phyloP scores from a whole-genome alignment of 2,329 filamentous ascomycete species.

The Aspergillus japonicus region DNA sequence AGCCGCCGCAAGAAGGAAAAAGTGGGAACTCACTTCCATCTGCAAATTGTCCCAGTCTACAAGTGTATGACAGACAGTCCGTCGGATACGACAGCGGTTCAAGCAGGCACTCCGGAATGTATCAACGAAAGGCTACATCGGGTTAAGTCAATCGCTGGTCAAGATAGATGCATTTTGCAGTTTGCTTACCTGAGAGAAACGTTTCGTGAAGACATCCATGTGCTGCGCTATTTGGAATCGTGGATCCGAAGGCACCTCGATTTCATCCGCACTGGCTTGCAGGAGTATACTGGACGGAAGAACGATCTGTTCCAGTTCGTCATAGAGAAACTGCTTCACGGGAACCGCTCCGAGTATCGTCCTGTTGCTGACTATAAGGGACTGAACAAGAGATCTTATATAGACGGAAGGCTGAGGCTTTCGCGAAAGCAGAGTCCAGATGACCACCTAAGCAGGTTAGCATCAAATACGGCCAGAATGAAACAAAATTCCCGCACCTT shows the following conservation, averaged over 20 bases:
- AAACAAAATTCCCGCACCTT: slow-evolving; percentile 50
- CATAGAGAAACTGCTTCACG: slow-evolving; percentile 72
- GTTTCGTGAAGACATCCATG: slow-evolving; percentile 67
- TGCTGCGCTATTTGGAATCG: slow-evolving; percentile 69
- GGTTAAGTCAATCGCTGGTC: slow-evolving; percentile 12
- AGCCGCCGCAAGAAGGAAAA: background rate
- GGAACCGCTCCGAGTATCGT: slow-evolving; percentile 66
- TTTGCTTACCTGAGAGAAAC: slow-evolving; percentile 47
- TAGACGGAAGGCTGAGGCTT: slow-evolving; percentile 82
- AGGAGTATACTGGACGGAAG: slow-evolving; percentile 70
- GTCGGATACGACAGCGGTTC: slow-evolving; percentile 84
- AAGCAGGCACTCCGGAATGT: slow-evolving; percentile 82
- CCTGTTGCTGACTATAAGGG: slow-evolving; percentile 71
- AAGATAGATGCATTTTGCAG: background rate
- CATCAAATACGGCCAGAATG: background rate
- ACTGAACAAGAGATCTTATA: slow-evolving; percentile 75
- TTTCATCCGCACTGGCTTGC: slow-evolving; percentile 70
- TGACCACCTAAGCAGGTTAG: slow-evolving; percentile 58
- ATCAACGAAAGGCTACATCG: slow-evolving; percentile 70
- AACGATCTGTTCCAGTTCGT: slow-evolving; percentile 75
- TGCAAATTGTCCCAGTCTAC: slow-evolving; percentile 82
- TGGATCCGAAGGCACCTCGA: slow-evolving; percentile 72
- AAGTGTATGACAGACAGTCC: slow-evolving; percentile 82
- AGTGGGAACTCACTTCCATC: slow-evolving; percentile 57
- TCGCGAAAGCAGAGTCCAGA: slow-evolving; percentile 71